A percentile compares a stretch with the other conserved stretches of the same genome.
Conservation (phyloP, 305 asterid species). For the Andrographis paniculata region DNA sequence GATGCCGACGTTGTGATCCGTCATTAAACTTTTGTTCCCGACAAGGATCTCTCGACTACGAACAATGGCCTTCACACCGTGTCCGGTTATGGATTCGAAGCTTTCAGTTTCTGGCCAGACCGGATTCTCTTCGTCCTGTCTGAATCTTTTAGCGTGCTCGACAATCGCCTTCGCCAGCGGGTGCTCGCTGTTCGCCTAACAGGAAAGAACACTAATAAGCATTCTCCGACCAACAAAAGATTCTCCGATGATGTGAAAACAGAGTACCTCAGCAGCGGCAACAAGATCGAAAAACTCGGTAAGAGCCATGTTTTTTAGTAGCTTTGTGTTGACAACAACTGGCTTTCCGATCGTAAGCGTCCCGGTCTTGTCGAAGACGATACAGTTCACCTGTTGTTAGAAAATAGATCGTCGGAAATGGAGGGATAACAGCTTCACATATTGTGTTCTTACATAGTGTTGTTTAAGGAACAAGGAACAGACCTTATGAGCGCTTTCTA, state of each 20-base stretch:
- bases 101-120: conserved; percentile 46
- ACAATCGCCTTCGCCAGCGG: conserved; percentile 78
- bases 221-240: too few species aligned
- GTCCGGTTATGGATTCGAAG: conserved; percentile 72
- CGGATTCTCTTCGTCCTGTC: conserved; percentile 42
- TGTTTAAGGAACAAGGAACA: not conserved
- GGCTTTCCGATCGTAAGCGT: conserved; percentile 87
- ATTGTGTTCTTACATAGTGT: too few species aligned
- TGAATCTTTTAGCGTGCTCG: conserved; percentile 57
- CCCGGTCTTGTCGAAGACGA: conserved; percentile 81
- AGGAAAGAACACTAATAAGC: too few species aligned
- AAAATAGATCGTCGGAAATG: not conserved
- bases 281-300: conserved; percentile 51
- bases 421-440: too few species aligned
- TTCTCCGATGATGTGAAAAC: too few species aligned
- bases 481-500: conserved; percentile 82
- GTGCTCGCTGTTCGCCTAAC: conserved; percentile 87
- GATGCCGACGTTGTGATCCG: conserved; percentile 27
- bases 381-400: conserved; percentile 48
- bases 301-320: conserved; percentile 51
- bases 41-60: conserved; percentile 49
- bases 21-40: conserved; percentile 64
- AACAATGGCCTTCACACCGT: conserved; percentile 72
- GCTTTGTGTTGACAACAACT: conserved; percentile 55
- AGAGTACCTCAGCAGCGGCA: conserved; percentile 74